These are phyloP conservation scores for Hypoxylon sp. DNA, from an alignment of 2,329 filamentous ascomycete genomes.

Conservation along the genomic window DNA sequence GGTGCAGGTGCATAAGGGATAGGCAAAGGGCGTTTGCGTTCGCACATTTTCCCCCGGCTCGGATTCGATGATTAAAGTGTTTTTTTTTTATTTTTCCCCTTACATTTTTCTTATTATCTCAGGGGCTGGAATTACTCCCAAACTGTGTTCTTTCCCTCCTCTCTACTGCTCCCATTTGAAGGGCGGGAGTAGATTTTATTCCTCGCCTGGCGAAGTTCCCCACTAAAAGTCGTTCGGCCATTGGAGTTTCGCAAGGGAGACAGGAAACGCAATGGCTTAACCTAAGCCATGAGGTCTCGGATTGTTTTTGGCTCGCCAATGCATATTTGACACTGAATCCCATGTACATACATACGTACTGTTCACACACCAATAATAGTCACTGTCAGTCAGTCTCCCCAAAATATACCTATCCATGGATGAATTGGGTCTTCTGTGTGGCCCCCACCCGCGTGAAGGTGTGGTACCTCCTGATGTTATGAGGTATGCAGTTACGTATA, in stretches of 20 bases:
- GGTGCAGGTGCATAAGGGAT: slow-evolving; percentile 31
- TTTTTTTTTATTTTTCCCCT: neutral
- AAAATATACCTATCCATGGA: neutral
- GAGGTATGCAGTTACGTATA: neutral
- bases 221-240: slow-evolving; percentile 30
- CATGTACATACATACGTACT: slow-evolving; percentile 19
- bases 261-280: slow-evolving; percentile 15
- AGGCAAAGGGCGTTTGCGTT: slow-evolving; percentile 29
- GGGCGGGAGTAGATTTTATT: slow-evolving; percentile 23
- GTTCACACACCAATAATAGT: slow-evolving; percentile 18
- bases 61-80: slow-evolving; percentile 19
- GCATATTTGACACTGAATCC: slow-evolving; percentile 22
- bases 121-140: slow-evolving; percentile 16
- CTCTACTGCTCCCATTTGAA: neutral
- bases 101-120: slow-evolving; percentile 2
- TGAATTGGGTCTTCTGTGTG: neutral
- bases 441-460: neutral
- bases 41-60: slow-evolving; percentile 3
- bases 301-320: slow-evolving; percentile 3
- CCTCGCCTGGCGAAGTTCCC: slow-evolving; percentile 21
- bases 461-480: neutral
- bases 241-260: slow-evolving; percentile 25
- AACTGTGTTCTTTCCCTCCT: neutral
- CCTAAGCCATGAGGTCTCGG: slow-evolving; percentile 9
- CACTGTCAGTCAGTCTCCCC: neutral